Conservation (phyloP, 495 filamentous ascomycete species). For the Trichoderma orchidacearum region DNA sequence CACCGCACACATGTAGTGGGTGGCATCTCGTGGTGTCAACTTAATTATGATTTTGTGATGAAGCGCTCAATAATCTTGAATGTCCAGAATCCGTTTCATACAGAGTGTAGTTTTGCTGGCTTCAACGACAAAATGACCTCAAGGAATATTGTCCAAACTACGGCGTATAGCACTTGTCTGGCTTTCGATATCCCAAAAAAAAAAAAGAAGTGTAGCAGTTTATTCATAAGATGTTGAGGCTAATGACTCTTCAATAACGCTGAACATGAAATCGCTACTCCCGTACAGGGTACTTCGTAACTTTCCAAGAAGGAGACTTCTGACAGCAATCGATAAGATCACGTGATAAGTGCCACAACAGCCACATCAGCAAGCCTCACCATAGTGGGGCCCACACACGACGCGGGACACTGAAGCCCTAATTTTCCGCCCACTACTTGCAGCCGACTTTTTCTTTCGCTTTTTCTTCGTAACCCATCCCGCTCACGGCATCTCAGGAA, state of each 20-base stretch:
- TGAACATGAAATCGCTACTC: too few species aligned
- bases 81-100: too few species aligned
- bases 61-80: too few species aligned
- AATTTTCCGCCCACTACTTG: constrained; percentile 2
- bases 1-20: constrained; percentile 58
- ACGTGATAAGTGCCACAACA: neutral
- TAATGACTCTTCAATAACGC: too few species aligned
- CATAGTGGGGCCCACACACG: neutral
- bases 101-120: too few species aligned
- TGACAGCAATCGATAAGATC: neutral
- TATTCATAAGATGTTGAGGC: too few species aligned
- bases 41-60: neutral
- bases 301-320: neutral
- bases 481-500: neutral
- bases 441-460: constrained; percentile 1
- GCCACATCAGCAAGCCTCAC: neutral
- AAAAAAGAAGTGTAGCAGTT: too few species aligned
- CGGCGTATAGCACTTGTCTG: too few species aligned
- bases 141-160: too few species aligned
- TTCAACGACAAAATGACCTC: too few species aligned
- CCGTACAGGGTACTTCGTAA: neutral
- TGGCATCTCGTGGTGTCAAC: constrained; percentile 21
- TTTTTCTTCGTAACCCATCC: neutral
- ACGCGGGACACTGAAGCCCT: neutral
- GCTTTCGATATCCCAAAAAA: too few species aligned